These are phyloP conservation scores for Cymbopogon flexuosus DNA, from an alignment of 202 grass and related monocot species.

Conservation along the genomic window DNA sequence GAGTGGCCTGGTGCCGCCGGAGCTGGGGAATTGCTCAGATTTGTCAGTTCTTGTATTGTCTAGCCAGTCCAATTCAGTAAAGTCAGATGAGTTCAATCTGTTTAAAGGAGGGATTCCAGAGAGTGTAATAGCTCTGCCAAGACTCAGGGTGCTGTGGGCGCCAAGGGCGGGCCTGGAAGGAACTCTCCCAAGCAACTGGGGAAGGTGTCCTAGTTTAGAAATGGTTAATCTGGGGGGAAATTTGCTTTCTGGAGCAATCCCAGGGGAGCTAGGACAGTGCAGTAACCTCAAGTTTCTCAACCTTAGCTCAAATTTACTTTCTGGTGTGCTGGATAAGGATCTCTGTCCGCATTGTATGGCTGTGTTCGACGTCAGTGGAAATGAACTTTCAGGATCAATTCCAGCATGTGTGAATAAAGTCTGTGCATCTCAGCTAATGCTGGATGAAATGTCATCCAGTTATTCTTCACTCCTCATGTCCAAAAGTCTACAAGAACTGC, in stretches of 20 bases:
- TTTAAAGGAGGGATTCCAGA: constrained; percentile 61
- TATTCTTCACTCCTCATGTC: constrained; percentile 57
- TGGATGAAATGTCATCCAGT: constrained; percentile 33
- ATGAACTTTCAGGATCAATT: constrained; percentile 67
- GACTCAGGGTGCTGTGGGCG: constrained; percentile 68
- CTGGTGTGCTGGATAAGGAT: constrained; percentile 42
- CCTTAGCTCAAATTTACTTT: constrained; percentile 64
- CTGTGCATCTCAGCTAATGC: constrained; percentile 25
- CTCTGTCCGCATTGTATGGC: constrained; percentile 60
- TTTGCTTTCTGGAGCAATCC: constrained; percentile 61
- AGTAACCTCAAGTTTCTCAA: constrained; percentile 78
- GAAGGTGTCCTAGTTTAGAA: constrained; percentile 58
- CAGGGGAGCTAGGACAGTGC: constrained; percentile 44
- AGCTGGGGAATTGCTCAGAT: constrained; percentile 62
- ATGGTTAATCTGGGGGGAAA: constrained; percentile 80
- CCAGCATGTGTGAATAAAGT: constrained; percentile 47
- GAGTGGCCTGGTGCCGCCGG: constrained; percentile 49
- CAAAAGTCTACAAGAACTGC: constrained; percentile 32
- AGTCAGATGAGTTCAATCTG: constrained; percentile 52
- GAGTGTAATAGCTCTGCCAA: constrained; percentile 59
- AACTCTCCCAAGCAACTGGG: constrained; percentile 67
- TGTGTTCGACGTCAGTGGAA: constrained; percentile 74
- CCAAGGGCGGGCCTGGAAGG: constrained; percentile 53
- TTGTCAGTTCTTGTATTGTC: constrained; percentile 57
- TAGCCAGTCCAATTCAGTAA: constrained; percentile 44